phyloP scores from a whole-genome alignment of 148 eudicot species.

The Diospyros kaki region DNA sequence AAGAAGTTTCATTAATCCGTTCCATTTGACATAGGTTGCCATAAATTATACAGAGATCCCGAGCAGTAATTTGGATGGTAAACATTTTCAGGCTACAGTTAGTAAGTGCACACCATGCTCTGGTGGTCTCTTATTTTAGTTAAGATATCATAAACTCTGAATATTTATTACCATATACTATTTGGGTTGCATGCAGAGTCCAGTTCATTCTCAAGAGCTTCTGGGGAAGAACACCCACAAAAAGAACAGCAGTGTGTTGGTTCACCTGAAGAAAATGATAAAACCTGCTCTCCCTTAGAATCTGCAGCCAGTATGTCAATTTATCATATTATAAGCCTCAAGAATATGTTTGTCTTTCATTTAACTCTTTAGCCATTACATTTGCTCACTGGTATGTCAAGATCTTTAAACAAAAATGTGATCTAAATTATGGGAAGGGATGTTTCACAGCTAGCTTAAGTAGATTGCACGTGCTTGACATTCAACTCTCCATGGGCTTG shows the following conservation, averaged over 20 bases:
- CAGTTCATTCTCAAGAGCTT: conserved; percentile 27
- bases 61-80: conserved; percentile 25
- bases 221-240: conserved; percentile 27
- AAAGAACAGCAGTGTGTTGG: conserved; percentile 20
- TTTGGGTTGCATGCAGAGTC: conserved; percentile 24
- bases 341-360: neutral
- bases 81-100: conserved; percentile 40
- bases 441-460: neutral
- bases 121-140: neutral
- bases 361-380: neutral
- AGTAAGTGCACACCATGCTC: conserved; percentile 26
- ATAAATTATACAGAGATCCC: conserved; percentile 41
- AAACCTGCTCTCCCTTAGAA: conserved; percentile 25
- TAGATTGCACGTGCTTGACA: neutral
- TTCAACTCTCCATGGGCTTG: neutral
- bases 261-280: conserved; percentile 31
- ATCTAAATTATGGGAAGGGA: neutral
- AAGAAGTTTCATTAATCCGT: conserved; percentile 4
- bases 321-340: neutral
- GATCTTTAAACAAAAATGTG: neutral
- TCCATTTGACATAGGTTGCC: conserved; percentile 41
- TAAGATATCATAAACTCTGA: neutral
- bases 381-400: neutral
- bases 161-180: neutral
- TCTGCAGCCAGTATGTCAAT: conserved; percentile 29